A percentile compares a stretch with the other conserved stretches of the same genome.
phyloP scores from a whole-genome alignment of 2,329 filamentous ascomycete species.

The Chaetothyriales sp. region DNA sequence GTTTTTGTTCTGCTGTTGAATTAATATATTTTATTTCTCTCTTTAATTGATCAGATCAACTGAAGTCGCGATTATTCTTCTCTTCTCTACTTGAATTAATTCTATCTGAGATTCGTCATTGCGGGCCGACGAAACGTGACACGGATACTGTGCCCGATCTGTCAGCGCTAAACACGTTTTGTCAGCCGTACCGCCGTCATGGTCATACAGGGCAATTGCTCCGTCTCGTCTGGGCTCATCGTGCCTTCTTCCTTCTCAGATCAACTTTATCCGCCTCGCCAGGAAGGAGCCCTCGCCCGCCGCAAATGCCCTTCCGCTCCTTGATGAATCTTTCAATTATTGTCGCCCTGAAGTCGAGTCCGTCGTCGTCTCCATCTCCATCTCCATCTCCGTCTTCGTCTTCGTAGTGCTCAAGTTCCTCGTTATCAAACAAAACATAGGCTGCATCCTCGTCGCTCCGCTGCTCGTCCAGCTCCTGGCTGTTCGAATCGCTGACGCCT shows the following conservation, averaged over 20 bases:
- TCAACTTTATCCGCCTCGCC: neutral
- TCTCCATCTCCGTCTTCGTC: neutral
- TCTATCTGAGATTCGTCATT: too few relatives aligned
- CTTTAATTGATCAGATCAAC: too few relatives aligned
- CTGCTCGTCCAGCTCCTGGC: slow-evolving; percentile 1
- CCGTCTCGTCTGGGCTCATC: too few relatives aligned
- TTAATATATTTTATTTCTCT: too few relatives aligned
- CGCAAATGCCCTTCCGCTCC: neutral
- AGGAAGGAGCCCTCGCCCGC: neutral
- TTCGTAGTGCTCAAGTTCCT: neutral
- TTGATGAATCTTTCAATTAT: neutral
- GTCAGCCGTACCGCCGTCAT: too few relatives aligned
- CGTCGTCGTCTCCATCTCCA: neutral
- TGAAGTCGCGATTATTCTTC: too few relatives aligned
- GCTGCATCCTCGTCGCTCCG: slow-evolving; percentile 4
- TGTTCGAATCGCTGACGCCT: neutral
- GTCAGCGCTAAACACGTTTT: too few relatives aligned
- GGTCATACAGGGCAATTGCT: too few relatives aligned
- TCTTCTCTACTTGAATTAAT: too few relatives aligned
- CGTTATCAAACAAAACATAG: slow-evolving; percentile 13
- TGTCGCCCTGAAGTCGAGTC: neutral
- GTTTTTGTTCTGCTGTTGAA: too few relatives aligned
- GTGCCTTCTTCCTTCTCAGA: neutral
- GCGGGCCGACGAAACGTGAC: too few relatives aligned
- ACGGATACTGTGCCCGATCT: too few relatives aligned